Base-by-base conservation (phyloP, 805 yeast genomes). In the Ogataea siamensis region DNA sequence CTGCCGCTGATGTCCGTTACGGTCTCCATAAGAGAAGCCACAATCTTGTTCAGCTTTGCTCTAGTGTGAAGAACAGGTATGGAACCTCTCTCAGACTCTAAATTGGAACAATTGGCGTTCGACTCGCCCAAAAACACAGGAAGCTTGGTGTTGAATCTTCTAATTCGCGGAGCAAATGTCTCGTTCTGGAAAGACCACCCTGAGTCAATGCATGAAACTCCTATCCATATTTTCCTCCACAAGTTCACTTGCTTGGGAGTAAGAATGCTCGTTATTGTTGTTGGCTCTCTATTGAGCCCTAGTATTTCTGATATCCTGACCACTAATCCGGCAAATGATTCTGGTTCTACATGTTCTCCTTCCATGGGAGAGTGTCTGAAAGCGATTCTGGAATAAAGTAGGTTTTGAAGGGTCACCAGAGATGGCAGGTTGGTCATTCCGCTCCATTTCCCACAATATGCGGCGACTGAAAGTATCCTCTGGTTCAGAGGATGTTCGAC, bases 151-250 rank as follows among this genome's bases (percentile, higher is more conserved):
- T 67, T 75, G 37, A 66, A 60, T 21, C 67, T 43, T 12, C 68
- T 67, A 17, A 67, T 58, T 2, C 71, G 20, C 1, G 46, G 33
- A 25, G 42, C 39, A 10, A 24, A 38, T 3, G 39, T 30, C 16
- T 47, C 78, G 15, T 64, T 40, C 5, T 67, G 60, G 34, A 70
- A 57, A 18, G 68, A 62, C 45, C 70, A 74, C 29, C 64, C 59
- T 5, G 63, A 64, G 52, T 71, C 76, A 18, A 67, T 51, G 5
- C 67, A 58, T 4, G 61, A 55, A 20, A 76, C 54, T 14, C 67
- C 69, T 54, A 59, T 68, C 85, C 85, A 79, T 1, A 76, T 64
- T 47, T 79, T 79, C 44, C 85, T 63, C 70, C 80, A 67, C 6
- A 78, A 56, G 45, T 76, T 76, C 38, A 68, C 60, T 37, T 63